These are phyloP conservation scores for Vickermania ingenoplastis DNA, from an alignment of 208 protist genomes.

Conservation along the genomic window DNA sequence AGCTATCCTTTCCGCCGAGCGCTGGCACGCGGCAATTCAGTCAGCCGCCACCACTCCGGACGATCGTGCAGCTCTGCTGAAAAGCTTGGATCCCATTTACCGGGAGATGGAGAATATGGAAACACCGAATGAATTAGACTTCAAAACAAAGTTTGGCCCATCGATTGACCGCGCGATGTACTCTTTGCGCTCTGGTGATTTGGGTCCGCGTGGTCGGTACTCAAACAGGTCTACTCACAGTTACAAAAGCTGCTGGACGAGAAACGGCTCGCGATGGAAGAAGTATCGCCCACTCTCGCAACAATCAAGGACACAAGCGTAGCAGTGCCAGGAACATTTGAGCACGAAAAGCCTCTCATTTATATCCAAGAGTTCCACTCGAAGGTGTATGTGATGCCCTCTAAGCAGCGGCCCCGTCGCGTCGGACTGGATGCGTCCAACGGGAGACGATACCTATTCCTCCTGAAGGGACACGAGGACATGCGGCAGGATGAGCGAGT, in stretches of 20 bases:
- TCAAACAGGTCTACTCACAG: conserved; percentile 82
- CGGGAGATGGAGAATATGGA: conserved; percentile 81
- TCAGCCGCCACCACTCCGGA: conserved; percentile 94
- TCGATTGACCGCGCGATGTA: conserved; percentile 46
- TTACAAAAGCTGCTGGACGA: conserved; percentile 66
- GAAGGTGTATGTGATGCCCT: conserved; percentile 95
- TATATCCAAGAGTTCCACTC: conserved; percentile 92
- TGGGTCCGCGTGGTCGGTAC: conserved; percentile 59
- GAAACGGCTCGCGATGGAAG: conserved; percentile 67
- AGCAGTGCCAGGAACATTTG: conserved; percentile 96
- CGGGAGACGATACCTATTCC: conserved; percentile 94
- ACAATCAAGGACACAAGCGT: conserved; percentile 92
- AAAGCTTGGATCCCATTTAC: conserved; percentile 94
- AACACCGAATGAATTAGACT: conserved; percentile 94
- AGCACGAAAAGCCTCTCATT: conserved; percentile 83
- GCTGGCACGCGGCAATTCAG: conserved; percentile 94
- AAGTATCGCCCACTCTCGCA: conserved; percentile 92
- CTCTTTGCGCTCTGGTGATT: conserved; percentile 38
- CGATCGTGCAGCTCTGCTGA: conserved; percentile 85
- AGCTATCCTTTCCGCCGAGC: conserved; percentile 96
- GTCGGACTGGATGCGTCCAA: conserved; percentile 95
- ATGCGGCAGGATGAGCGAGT: conserved; percentile 99
- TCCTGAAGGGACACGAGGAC: conserved; percentile 99
- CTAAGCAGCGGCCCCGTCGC: conserved; percentile 99
- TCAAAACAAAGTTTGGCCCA: conserved; percentile 76